Percentiles rank a stretch among this genome's conserved stretches.
Conservation (phyloP, 345 rosid species). For the Salix brachista region DNA sequence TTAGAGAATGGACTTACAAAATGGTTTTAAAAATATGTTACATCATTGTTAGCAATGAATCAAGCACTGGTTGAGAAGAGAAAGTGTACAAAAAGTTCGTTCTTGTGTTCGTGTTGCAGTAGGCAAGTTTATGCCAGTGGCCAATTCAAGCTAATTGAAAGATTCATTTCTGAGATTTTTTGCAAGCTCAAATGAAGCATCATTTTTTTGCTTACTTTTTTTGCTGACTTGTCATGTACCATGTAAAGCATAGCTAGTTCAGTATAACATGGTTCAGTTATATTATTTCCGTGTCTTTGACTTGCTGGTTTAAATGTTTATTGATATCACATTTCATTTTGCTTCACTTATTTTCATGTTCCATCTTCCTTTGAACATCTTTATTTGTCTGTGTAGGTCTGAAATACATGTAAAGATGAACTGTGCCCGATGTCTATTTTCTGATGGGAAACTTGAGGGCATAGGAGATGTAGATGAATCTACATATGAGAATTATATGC, state of each 20-base stretch:
- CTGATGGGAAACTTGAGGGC: slow-evolving; percentile 27
- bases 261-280: not conserved
- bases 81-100: not conserved
- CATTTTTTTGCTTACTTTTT: not conserved
- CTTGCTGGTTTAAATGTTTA: not conserved
- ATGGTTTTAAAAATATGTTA: not conserved
- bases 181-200: not conserved
- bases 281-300: not conserved
- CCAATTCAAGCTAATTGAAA: not conserved
- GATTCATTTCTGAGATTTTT: not conserved
- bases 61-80: not conserved
- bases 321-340: too few relatives aligned
- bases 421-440: slow-evolving; percentile 57
- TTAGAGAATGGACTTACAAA: not conserved
- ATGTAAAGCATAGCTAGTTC: not conserved
- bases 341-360: not conserved
- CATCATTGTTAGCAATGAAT: not conserved
- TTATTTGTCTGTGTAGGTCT: slow-evolving; percentile 46
- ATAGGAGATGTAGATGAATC: slow-evolving; percentile 29
- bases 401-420: slow-evolving; percentile 88
- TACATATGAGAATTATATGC: slow-evolving; percentile 16
- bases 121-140: not conserved
- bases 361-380: not conserved
- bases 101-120: not conserved
- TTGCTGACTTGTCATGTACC: not conserved